These are phyloP conservation scores for Apiosordaria backusii DNA, from an alignment of 495 filamentous ascomycete genomes.

Conservation along the genomic window DNA sequence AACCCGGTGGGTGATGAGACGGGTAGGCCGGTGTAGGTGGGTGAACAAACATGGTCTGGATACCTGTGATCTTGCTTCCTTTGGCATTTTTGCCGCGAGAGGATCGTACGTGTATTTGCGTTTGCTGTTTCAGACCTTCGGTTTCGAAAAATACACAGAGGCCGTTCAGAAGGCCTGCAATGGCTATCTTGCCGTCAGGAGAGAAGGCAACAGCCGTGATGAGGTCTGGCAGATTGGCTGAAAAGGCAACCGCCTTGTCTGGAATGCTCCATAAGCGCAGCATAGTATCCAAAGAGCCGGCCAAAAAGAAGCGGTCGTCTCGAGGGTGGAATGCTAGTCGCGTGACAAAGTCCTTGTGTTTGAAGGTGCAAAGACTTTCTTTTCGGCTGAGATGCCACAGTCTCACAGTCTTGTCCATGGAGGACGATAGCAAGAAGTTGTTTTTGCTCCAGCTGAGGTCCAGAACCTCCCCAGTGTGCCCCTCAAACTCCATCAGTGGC, in stretches of 20 bases:
- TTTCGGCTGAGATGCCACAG: slow-evolving; percentile 85
- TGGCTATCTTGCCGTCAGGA: slow-evolving; percentile 84
- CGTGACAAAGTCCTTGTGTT: slow-evolving; percentile 94
- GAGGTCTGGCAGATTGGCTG: slow-evolving; percentile 76
- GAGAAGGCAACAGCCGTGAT: slow-evolving; percentile 93
- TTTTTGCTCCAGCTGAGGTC: slow-evolving; percentile 99
- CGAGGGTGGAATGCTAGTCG: slow-evolving; percentile 90
- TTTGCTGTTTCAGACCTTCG: slow-evolving; percentile 78
- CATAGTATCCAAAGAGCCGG: slow-evolving; percentile 89
- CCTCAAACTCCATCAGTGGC: slow-evolving; percentile 73
- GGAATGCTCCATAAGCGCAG: slow-evolving; percentile 95
- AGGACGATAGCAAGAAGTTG: slow-evolving; percentile 93
- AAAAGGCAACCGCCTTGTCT: slow-evolving; percentile 90
- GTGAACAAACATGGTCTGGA: slow-evolving; percentile 69
- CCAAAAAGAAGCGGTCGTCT: slow-evolving; percentile 95
- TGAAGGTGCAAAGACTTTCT: slow-evolving; percentile 92
- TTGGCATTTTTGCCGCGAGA: slow-evolving; percentile 89
- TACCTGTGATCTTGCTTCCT: slow-evolving; percentile 95
- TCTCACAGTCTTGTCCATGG: slow-evolving; percentile 96
- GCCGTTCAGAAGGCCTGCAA: slow-evolving; percentile 84
- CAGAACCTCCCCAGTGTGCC: slow-evolving; percentile 82
- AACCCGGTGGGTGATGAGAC: slow-evolving; percentile 33
- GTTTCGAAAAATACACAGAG: slow-evolving; percentile 92
- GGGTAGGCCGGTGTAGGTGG: slow-evolving; percentile 12
- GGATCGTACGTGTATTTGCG: slow-evolving; percentile 85